phyloP scores from a whole-genome alignment of 2,329 filamentous ascomycete genomes.

The Dothistroma septosporum region DNA sequence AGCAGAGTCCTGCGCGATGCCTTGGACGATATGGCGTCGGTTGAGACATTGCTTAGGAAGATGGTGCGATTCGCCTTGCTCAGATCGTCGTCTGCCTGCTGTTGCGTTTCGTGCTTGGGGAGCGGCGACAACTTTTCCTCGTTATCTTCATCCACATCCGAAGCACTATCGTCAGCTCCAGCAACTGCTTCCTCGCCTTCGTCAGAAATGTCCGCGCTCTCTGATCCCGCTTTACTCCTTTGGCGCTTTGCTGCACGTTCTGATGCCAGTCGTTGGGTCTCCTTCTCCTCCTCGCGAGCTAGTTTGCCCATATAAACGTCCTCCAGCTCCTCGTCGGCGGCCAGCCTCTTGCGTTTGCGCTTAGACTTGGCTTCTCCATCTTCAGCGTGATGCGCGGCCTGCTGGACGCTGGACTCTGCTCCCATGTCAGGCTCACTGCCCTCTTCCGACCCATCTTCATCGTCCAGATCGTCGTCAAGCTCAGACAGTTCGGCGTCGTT shows the following conservation, averaged over 20 bases:
- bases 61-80: constrained; percentile 87
- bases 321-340: constrained; percentile 61
- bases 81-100: constrained; percentile 53
- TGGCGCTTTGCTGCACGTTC: constrained; percentile 31
- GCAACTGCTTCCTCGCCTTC: constrained; percentile 29
- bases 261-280: constrained; percentile 26
- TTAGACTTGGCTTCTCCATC: constrained; percentile 46
- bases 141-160: constrained; percentile 31
- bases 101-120: constrained; percentile 49
- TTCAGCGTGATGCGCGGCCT: constrained; percentile 18
- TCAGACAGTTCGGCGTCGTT: constrained; percentile 23
- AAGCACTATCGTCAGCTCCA: constrained; percentile 26
- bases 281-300: constrained; percentile 43
- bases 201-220: constrained; percentile 26
- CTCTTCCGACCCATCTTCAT: constrained; percentile 19
- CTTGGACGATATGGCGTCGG: constrained; percentile 76
- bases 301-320: constrained; percentile 65
- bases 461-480: constrained; percentile 15
- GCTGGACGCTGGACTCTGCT: constrained; percentile 2
- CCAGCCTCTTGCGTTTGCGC: constrained; percentile 50
- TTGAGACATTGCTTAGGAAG: constrained; percentile 88
- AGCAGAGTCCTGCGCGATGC: constrained; percentile 72
- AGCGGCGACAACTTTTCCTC: constrained; percentile 55
- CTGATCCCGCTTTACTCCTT: constrained; percentile 26
- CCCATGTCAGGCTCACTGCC: constrained; percentile 15